phyloP scores from a whole-genome alignment of 1,139 yeast species.

The Entelexis sorbosivorans region DNA sequence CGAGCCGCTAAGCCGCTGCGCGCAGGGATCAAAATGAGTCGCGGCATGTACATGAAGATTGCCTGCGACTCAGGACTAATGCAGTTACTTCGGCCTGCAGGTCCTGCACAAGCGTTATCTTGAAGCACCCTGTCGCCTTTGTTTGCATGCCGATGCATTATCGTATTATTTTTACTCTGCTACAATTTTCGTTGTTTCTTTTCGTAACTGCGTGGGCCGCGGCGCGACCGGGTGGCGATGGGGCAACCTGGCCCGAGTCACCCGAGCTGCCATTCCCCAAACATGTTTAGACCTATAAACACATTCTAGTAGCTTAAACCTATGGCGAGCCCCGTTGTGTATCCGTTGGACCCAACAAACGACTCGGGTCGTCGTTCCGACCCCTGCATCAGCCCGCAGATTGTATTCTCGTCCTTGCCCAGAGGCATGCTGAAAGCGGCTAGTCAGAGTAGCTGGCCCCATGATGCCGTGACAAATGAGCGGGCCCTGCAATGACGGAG shows the following conservation, averaged over 20 bases:
- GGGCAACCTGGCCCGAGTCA: too few species aligned
- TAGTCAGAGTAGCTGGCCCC: not conserved
- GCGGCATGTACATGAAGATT: not conserved
- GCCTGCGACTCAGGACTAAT: not conserved
- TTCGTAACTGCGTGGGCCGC: not conserved
- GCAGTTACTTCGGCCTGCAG: not conserved
- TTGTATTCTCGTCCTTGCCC: slow-evolving; percentile 7
- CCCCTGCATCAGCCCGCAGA: slow-evolving; percentile 4
- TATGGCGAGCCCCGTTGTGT: not conserved
- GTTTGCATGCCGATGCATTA: not conserved
- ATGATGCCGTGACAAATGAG: not conserved
- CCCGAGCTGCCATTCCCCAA: too few species aligned
- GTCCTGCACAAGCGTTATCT: not conserved
- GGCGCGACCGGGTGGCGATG: not conserved
- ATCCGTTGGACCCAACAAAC: not conserved
- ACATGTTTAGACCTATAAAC: too few species aligned
- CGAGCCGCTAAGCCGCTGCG: not conserved
- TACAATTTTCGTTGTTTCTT: not conserved
- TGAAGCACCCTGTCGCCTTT: not conserved
- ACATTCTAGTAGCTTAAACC: not conserved
- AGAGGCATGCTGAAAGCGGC: not conserved
- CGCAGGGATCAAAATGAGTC: not conserved
- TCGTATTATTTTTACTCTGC: not conserved
- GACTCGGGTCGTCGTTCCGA: not conserved
- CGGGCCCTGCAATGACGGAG: not conserved